Evolutionary conservation across 352 stramenopile genomes (phyloP), one percentile per base, ranked within the genome.

Genomic region (Peronosclerospora sorghi): DNA sequence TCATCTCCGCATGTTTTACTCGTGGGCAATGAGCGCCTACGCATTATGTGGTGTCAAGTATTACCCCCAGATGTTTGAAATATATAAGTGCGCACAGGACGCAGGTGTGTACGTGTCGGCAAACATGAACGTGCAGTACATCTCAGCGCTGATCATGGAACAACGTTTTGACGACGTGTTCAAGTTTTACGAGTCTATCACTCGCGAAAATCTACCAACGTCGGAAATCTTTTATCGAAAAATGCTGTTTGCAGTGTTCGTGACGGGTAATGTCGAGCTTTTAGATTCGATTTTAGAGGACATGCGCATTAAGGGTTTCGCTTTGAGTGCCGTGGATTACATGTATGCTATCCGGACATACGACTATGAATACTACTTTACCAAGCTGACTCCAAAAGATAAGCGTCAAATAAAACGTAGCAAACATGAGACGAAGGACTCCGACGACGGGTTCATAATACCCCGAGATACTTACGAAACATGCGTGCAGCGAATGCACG

Each of bases 291-390:
- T 80, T 19, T 18, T 86, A 14, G 54, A 78, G 28, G 70, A 80
- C 29, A 83, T 83, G 70, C 74, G 75, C 40, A 41, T 83, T 30
- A 83, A 86, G 30, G 70, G 73, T 8, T 83, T 73, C 46, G 78
- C 76, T 35, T 32, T 83, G 32, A 70, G 73, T 35, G 43, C 47
- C 1, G 52, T 60, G 0, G 70, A 83, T 47, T 83, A 82, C 46
- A 27, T 73, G 32, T 56, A 60, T 23, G 70, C 68, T 14, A 70
- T 80, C 30, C 54, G 59, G 17, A 40, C 68, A 17, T 70, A 76
- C 24, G 73, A 86, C 39, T 42, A 54, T 15, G 34, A 52, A 5
- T 83, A 81, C 35, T 82, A 62, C 37, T 20, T 68, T 26, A 59
- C 19, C 4, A 45, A 64, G 30, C 26, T 36, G 18, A 34, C 47